Evolutionary conservation across 345 rosid genomes (phyloP), one percentile per base, ranked within the genome.

Genomic region (Conringia planisiliqua): DNA sequence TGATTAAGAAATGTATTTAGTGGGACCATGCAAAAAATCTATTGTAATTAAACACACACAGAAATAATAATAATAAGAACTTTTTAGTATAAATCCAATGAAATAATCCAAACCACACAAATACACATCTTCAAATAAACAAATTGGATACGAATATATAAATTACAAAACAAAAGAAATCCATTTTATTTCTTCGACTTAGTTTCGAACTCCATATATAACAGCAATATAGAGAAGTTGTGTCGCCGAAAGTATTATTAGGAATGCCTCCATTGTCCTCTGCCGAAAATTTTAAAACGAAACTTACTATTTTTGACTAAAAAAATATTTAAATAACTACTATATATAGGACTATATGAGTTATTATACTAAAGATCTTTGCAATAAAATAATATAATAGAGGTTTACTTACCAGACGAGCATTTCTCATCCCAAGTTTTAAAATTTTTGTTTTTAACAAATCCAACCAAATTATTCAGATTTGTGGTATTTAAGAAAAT

Each of bases 241-340:
- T 20, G 96, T 90, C 6, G 66, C 91, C 4, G 98, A 84, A 32
- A 94, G 93, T 62, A 94, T 94, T 61, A 94, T 87, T 43, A 86
- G 18, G 67, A 94, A 91, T 33, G 98, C 98, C 83, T 94, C 98
- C 98, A 94, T 87, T 54, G 98, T 94, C 79, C 88, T 94, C 97
- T 94, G 97, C 82, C 18, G 4, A 6, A 30, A 43, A 42, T 29
- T 5, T 0, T 3, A 4, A 20, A 59, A 16, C 5, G 9, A 9
- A 38, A 48, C 16, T 11, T 22, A 22, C 24, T 22, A 13, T 10
- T 55, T 54, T n/a, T 55, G 36, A 14, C 16, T 5, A 14, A 51
- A 1, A 14, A 54, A 3, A 8, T 56, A 56, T 20, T 50, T 62
- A 26, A 16, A 62, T 27, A 39, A 11, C 36, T 18, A 3, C 38